These are phyloP conservation scores for Pythium brassicae DNA, from an alignment of 352 stramenopile species.

Conservation along the genomic window DNA sequence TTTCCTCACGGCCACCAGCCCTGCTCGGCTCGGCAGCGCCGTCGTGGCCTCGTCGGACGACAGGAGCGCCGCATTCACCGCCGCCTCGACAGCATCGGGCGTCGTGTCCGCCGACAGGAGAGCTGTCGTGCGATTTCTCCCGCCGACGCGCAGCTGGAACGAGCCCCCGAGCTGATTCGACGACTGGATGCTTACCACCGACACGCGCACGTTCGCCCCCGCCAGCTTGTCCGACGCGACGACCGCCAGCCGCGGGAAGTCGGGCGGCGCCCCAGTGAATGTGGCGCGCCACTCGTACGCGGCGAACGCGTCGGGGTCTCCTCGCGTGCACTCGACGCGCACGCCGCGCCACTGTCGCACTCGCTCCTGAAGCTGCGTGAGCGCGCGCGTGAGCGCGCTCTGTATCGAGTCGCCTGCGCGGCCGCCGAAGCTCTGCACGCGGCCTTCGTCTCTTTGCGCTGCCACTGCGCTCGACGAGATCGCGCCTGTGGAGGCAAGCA, in stretches of 20 bases:
- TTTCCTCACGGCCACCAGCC: slow-evolving; percentile 11
- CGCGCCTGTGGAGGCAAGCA: slow-evolving; percentile 13
- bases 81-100: slow-evolving; percentile 5
- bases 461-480: slow-evolving; percentile 35
- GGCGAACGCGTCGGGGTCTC: background rate
- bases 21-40: background rate
- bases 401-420: slow-evolving; percentile 28
- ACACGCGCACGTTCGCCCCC: slow-evolving; percentile 7
- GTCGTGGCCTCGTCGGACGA: background rate
- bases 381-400: slow-evolving; percentile 10
- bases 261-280: slow-evolving; percentile 18
- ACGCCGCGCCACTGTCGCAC: slow-evolving; percentile 3
- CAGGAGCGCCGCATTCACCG: slow-evolving; percentile 9
- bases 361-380: slow-evolving; percentile 4
- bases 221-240: slow-evolving; percentile 3
- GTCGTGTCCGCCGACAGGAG: slow-evolving; percentile 9
- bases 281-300: slow-evolving; percentile 25
- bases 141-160: slow-evolving; percentile 17
- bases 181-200: background rate
- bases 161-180: slow-evolving; percentile 20
- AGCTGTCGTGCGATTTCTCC: background rate
- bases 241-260: slow-evolving; percentile 22
- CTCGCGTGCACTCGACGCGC: slow-evolving; percentile 10
- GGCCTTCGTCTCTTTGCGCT: slow-evolving; percentile 22
- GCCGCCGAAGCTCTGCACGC: slow-evolving; percentile 19